Base-by-base conservation (phyloP, 768 basidiomycete genomes). In the Psilocybe cyanescens region DNA sequence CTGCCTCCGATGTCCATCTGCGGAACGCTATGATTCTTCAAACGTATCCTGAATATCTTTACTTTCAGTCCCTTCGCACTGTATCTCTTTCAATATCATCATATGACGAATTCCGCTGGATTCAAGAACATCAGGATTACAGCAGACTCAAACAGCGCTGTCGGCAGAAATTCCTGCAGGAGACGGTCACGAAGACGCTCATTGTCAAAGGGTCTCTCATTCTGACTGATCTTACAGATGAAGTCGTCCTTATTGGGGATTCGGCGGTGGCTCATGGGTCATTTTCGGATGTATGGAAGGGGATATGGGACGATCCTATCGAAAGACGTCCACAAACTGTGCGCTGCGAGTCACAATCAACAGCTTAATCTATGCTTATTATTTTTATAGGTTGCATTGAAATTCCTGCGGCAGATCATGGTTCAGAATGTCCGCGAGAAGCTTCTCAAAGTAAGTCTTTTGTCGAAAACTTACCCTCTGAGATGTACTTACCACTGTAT, bases 201-300 rank as follows among this genome's bases (percentile, higher is more conserved):
- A 72, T 84, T 0, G 74, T 87, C 56, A 83, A 82, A 63, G 83
- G 80, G 4, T 76, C 78, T 46, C 69, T 84, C 47, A 67, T 81
- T 12, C 65, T 86, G 59, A 77, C 80, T 45, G 85, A 88, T 64
- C 69, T 88, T 51, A 86, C 85, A 33, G 86, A 86, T 62, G 82
- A 84, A 58, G 79, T 88, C 9, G 72, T 69, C 57, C 76, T 74
- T 58, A 69, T 83, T 16, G 85, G 84, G 1, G 73, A 77, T 49
- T 72, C 78, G 60, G 77, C 85, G 0, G 78, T 84, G 37, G 82
- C 76, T 29, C 79, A 82, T 70, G 86, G 86, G 1, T 79, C 82
- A 4, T 88, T 87, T 58, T 80, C 84, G 31, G 86, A 87, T 67
- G 83, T 87, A 4, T 87, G 85, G 85, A 83, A 84, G 69, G 86